Evolutionary conservation across 1,284 basidiomycete species (phyloP), one percentile per base, ranked within the genome.

Genomic region (Cystobasidium sp.): DNA sequence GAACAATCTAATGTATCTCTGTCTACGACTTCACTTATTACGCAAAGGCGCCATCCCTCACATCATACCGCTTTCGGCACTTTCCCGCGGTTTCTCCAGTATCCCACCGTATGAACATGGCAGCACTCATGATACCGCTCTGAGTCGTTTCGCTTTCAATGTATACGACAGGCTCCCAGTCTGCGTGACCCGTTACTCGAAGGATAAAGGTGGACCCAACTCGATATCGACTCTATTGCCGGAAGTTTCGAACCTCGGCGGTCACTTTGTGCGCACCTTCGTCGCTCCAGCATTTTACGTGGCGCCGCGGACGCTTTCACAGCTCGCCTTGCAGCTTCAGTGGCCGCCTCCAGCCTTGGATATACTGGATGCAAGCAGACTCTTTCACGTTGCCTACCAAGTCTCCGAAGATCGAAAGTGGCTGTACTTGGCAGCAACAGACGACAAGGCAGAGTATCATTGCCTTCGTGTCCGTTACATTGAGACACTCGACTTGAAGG

Each of bases 311-410:
- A 62, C 83, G 10, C 81, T 83, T 7, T 63, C 81, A 80, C 66
- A 85, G 82, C 77, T 87, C 87, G 55, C 84, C 81, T 64, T 87
- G 85, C 76, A 81, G 79, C 69, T 75, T 81, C 81, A 80, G 82
- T 84, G 84, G 78, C 85, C 83, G 72, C 83, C 80, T 24, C 86
- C 81, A 5, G 84, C 88, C 3, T 82, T 90, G 53, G 90, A 90
- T 74, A 88, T 92, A 3, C 77, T 89, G 75, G 89, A 92, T 76
- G 84, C 89, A 3, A 86, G 89, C 76, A 88, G 86, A 1, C 82
- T 93, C 56, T 83, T 93, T 55, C 92, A 94, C 79, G 85, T 93
- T 55, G 91, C 87, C 1, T 94, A 93, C 80, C 68, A 75, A 3
- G 83, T 83, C 46, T 77, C 89, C 1, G 88, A 88, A 12, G 79